Evolutionary conservation across 768 basidiomycete genomes (phyloP), one percentile per base, ranked within the genome.

Genomic region (Pholiota conissans): DNA sequence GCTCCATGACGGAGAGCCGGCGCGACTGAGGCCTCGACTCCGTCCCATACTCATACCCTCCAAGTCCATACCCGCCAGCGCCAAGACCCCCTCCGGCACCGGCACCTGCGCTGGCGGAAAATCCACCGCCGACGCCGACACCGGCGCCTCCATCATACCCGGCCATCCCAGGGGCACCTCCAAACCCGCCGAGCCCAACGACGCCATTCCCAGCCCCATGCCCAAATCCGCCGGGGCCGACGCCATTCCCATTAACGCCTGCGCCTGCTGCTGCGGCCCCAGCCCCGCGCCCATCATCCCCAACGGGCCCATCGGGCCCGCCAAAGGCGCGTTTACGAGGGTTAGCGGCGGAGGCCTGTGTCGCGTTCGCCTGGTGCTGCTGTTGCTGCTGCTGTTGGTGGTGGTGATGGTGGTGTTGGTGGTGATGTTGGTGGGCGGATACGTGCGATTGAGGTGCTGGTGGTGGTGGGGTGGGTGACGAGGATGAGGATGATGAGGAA

Each of bases 1-100:
- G 87, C 64, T 92, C 90, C 89, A 91, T 83, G 81, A 92, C 86
- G 72, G 86, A 80, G 82, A 92, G 84, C 59, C 90, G 76, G 65
- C 90, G 82, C 75, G 87, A 89, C 67, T 88, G 85, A 61, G 90
- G 90, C 65, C 90, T 79, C 66, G 87, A 90, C 63, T 90, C 89
- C 62, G 80, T 69, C 22, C 84, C 90, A 73, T 89, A 87, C 55
- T 87, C 86, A 77, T 87, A 85, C 42, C 79, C 78, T 20, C 49
- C 55, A 2, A n/a, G n/a, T n/a, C n/a, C n/a, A n/a, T 35, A 16
- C 5, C n/a, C 34, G 34, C 45, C 26, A 26, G 39, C 20, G 39
- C 42, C 29, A 24, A 48, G 20, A 7, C 26, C 47, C 5, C 22
- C n/a, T 47, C 18, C 42, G 20, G 3, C 3, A 18, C 9, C 26